Evolutionary conservation across 495 filamentous ascomycete genomes (phyloP), one percentile per base, ranked within the genome.

Genomic region (Penicillium coprophilum): DNA sequence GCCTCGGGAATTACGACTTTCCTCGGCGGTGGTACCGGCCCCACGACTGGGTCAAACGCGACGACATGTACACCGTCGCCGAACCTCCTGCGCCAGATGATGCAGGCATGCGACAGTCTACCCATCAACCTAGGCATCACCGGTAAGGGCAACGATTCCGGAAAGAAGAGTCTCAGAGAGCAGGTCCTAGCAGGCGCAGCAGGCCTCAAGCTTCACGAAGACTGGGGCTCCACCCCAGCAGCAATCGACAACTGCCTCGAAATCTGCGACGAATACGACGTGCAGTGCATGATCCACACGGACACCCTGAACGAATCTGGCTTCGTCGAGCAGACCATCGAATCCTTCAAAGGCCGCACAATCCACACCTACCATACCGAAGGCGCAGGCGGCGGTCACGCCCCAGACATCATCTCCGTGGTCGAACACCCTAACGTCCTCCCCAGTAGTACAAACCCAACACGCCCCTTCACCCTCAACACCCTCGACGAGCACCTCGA

Each of bases 311-410:
- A 98, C 73, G 94, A 98, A 72, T 93, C 90, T 43, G 94, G 94
- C 21, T 98, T 96, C 70, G 94, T 98, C 40, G 95, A 97, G 71
- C 87, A 91, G 56, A 96, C 93, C 36, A 87, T 96, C 59, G 80
- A 80, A 20, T 86, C 95, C 27, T 90, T 97, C 81, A 91, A 91
- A 70, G 81, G 85, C 65, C 89, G 94, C 53, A 89, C 91, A 6
- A 96, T 98, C 63, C 94, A 98, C 77, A 96, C 94, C 13, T 98
- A 98, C 75, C 94, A 98, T 75, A 97, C 95, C 40, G 94, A 98
- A 71, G 94, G 94, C 45, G 94, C 94, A 10, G 94, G 94, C 20
- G 94, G 94, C 56, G 94, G 94, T 3, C 94, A 98, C 70, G 95
- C 94, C 0, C 94, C 94, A 0, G 94, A 98, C 67, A 98, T 98